These are phyloP conservation scores for Sanghuangporus sanghuang DNA, from an alignment of 1,284 basidiomycete genomes.

Conservation along the genomic window DNA sequence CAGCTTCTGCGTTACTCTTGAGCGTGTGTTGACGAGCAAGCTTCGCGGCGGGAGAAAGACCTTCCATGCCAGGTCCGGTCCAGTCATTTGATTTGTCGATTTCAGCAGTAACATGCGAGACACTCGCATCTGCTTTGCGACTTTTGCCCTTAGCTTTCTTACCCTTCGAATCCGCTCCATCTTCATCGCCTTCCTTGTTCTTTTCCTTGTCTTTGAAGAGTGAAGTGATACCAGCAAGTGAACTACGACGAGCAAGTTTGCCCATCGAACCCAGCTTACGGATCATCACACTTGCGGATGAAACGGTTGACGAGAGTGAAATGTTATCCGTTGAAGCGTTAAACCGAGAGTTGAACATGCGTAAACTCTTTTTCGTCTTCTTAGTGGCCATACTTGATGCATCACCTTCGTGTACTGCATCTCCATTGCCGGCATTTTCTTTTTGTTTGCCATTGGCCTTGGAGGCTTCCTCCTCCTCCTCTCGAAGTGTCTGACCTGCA, in stretches of 20 bases:
- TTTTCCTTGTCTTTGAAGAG: slow-evolving; percentile 89
- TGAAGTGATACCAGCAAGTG: slow-evolving; percentile 88
- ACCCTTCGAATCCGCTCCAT: slow-evolving; percentile 24
- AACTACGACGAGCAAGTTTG: slow-evolving; percentile 86
- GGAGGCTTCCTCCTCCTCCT: slow-evolving; percentile 48
- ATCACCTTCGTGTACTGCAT: slow-evolving; percentile 25
- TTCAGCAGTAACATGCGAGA: slow-evolving; percentile 85
- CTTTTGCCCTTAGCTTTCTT: slow-evolving; percentile 49
- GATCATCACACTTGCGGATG: slow-evolving; percentile 95
- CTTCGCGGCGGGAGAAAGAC: slow-evolving; percentile 89
- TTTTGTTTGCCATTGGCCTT: slow-evolving; percentile 15
- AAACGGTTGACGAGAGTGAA: slow-evolving; percentile 94
- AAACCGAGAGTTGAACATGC: slow-evolving; percentile 85
- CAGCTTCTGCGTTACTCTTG: slow-evolving; percentile 80
- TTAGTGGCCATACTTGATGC: slow-evolving; percentile 45
- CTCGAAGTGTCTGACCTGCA: slow-evolving; percentile 50
- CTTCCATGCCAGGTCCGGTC: slow-evolving; percentile 52
- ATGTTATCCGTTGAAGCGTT: slow-evolving; percentile 98
- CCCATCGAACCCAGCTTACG: slow-evolving; percentile 93
- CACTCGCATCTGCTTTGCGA: slow-evolving; percentile 63
- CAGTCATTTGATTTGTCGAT: slow-evolving; percentile 60
- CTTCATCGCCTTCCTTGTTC: slow-evolving; percentile 51
- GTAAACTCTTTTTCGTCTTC: slow-evolving; percentile 64
- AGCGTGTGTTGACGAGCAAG: slow-evolving; percentile 87
- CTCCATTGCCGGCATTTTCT: slow-evolving; percentile 25